A percentile compares a stretch with the other conserved stretches of the same genome.
These are phyloP conservation scores for Colletotrichum caudatum DNA, from an alignment of 2,329 filamentous ascomycete genomes.

Conservation along the genomic window DNA sequence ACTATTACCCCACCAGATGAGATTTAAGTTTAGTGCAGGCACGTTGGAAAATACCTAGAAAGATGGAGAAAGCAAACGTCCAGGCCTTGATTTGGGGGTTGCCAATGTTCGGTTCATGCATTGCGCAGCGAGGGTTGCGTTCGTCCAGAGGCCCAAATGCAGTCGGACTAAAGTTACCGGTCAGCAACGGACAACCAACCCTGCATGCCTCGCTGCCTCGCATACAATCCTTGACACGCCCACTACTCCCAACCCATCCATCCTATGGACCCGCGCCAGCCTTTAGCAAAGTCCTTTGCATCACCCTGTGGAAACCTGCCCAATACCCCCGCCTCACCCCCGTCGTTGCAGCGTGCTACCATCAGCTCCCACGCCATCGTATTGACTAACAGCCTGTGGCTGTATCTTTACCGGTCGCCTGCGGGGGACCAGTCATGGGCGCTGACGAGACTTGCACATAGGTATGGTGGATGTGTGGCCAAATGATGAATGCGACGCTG, in stretches of 20 bases:
- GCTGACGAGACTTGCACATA: constrained; percentile 15
- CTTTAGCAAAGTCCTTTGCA: constrained; percentile 3
- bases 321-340: neutral
- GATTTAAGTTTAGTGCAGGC: constrained; percentile 32
- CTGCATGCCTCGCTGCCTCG: neutral
- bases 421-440: neutral
- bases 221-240: neutral
- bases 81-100: constrained; percentile 2
- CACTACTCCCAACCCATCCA: neutral
- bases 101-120: neutral
- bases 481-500: constrained; percentile 29
- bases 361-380: neutral
- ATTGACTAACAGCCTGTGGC: constrained; percentile 10
- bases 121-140: neutral
- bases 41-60: constrained; percentile 7
- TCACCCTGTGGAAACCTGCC: neutral
- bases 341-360: neutral
- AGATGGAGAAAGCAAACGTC: neutral
- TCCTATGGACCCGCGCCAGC: neutral
- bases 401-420: constrained; percentile 17
- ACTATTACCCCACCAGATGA: neutral
- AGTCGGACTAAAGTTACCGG: neutral
- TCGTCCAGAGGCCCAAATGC: neutral
- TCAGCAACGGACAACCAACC: too few species aligned
- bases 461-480: neutral